These are phyloP conservation scores for Tetracladium maxilliforme DNA, from an alignment of 2,329 filamentous ascomycete species.

Conservation along the genomic window DNA sequence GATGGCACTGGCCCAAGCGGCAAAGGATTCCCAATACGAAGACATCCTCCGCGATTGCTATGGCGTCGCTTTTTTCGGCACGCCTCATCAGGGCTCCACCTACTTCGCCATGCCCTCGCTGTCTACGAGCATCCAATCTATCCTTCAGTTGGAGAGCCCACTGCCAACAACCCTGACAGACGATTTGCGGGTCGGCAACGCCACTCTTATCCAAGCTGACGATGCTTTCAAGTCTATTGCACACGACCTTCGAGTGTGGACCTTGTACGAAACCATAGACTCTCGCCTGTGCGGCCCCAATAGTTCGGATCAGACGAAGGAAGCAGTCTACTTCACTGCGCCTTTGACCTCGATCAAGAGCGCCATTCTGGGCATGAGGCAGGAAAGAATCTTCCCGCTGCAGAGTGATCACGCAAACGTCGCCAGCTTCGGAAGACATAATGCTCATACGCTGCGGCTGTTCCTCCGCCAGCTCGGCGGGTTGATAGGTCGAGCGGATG, in stretches of 20 bases:
- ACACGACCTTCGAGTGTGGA: conserved; percentile 45
- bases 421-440: background rate
- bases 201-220: conserved; percentile 29
- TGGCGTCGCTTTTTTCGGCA: conserved; percentile 44
- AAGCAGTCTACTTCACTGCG: conserved; percentile 38
- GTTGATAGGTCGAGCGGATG: conserved; percentile 20
- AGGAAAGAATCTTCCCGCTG: background rate
- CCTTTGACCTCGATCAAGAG: conserved; percentile 37
- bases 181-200: conserved; percentile 34
- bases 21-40: conserved; percentile 18
- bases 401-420: background rate
- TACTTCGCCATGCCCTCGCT: conserved; percentile 34
- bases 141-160: too few species aligned
- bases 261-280: conserved; percentile 47
- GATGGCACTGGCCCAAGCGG: conserved; percentile 34
- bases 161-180: conserved; percentile 32
- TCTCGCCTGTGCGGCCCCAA: conserved; percentile 38
- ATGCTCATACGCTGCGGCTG: background rate
- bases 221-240: conserved; percentile 40
- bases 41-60: conserved; percentile 39
- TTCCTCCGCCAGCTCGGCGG: conserved; percentile 13
- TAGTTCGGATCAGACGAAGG: conserved; percentile 17
- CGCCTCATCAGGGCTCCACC: conserved; percentile 36
- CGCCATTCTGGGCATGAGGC: conserved; percentile 4
- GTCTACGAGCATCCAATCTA: too few species aligned